A percentile compares a stretch with the other conserved stretches of the same genome.
phyloP scores from a whole-genome alignment of 2,329 filamentous ascomycete genomes.

The Fusarium succisae region DNA sequence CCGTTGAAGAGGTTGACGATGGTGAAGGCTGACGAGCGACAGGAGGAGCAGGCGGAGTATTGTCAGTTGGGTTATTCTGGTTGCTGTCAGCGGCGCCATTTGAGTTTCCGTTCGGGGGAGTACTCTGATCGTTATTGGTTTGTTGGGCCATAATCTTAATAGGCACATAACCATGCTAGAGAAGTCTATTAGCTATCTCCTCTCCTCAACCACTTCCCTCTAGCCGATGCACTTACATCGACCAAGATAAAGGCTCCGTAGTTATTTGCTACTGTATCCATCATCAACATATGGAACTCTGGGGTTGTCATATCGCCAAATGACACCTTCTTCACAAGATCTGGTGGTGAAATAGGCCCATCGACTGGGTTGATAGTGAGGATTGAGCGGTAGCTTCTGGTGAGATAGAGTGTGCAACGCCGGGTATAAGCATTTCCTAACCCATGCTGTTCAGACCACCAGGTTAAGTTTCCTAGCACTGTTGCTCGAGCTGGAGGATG shows the following conservation, averaged over 20 bases:
- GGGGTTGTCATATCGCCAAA: constrained; percentile 39
- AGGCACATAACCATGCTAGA: constrained; percentile 10
- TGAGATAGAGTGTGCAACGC: constrained; percentile 29
- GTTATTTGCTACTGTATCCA: constrained; percentile 9
- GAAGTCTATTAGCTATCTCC: neutral
- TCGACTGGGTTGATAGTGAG: constrained; percentile 6
- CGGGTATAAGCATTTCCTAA: constrained; percentile 23
- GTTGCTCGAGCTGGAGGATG: constrained; percentile 17
- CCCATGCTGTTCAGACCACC: constrained; percentile 16
- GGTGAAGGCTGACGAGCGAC: neutral
- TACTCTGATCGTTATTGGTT: neutral
- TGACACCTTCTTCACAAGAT: constrained; percentile 45
- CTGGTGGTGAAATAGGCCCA: constrained; percentile 21
- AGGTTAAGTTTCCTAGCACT: constrained; percentile 25
- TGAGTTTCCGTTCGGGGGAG: neutral
- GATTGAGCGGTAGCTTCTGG: constrained; percentile 5
- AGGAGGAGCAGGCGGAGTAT: neutral
- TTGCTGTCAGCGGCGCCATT: neutral
- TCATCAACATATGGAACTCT: constrained; percentile 39
- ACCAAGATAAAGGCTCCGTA: constrained; percentile 40
- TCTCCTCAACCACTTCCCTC: neutral
- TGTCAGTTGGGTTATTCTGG: neutral
- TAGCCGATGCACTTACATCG: constrained; percentile 20
- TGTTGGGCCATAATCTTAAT: constrained; percentile 3
- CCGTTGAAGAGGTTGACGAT: neutral